phyloP scores from a whole-genome alignment of 2,329 filamentous ascomycete species.

The Dothideomycetes sp. region DNA sequence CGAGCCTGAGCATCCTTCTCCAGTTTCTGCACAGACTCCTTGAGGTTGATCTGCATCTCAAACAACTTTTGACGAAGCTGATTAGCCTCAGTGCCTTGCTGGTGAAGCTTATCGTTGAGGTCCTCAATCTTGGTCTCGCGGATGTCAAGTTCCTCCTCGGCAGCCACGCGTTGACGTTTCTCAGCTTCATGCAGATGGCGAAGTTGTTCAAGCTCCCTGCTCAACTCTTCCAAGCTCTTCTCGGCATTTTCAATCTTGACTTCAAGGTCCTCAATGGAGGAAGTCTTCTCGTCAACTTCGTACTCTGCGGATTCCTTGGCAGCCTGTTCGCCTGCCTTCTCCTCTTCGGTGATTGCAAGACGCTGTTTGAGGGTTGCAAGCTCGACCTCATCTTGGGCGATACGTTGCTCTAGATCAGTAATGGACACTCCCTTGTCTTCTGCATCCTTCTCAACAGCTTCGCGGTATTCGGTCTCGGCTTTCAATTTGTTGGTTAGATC shows the following conservation, averaged over 20 bases:
- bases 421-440: slow-evolving; percentile 28
- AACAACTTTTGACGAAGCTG: slow-evolving; percentile 37
- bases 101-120: slow-evolving; percentile 27
- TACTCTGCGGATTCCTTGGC: slow-evolving; percentile 23
- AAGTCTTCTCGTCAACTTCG: slow-evolving; percentile 26
- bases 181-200: slow-evolving; percentile 28
- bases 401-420: slow-evolving; percentile 26
- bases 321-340: slow-evolving; percentile 22
- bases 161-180: slow-evolving; percentile 30
- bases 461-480: slow-evolving; percentile 25
- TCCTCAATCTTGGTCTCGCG: slow-evolving; percentile 29
- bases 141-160: slow-evolving; percentile 31
- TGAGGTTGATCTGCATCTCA: slow-evolving; percentile 31
- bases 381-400: slow-evolving; percentile 26
- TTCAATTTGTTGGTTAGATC: slow-evolving; percentile 27
- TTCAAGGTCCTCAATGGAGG: slow-evolving; percentile 26
- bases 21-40: slow-evolving; percentile 26
- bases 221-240: slow-evolving; percentile 18
- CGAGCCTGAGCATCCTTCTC: slow-evolving; percentile 26
- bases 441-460: slow-evolving; percentile 26
- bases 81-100: slow-evolving; percentile 34
- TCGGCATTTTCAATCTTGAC: slow-evolving; percentile 23
- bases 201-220: slow-evolving; percentile 24
- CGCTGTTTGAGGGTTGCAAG: slow-evolving; percentile 22
- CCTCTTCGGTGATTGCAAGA: slow-evolving; percentile 22